Evolutionary conservation across 75 land plant species (phyloP).

Genomic region (Picea sitchensis): DNA sequence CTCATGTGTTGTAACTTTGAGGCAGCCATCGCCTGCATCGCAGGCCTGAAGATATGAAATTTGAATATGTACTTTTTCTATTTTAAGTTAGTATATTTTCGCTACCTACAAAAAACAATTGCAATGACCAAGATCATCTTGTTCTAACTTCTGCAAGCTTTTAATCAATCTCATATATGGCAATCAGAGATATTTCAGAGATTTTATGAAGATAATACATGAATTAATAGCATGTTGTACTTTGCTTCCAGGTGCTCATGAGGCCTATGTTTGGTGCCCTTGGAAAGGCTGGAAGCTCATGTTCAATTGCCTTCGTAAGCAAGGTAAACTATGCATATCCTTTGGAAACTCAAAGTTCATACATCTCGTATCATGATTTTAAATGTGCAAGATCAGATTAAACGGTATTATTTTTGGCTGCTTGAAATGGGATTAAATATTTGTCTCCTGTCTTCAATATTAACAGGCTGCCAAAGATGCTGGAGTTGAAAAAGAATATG

Average conservation of each 20-base stretch:
- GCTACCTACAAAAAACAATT: too few species aligned
- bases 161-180: too few species aligned
- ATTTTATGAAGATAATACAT: too few species aligned
- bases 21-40: too few species aligned
- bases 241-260: slow-evolving; percentile 60
- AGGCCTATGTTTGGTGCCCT: slow-evolving; percentile 94
- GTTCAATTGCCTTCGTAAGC: slow-evolving; percentile 95
- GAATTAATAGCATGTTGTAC: neutral
- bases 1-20: too few species aligned
- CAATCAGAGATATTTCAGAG: too few species aligned
- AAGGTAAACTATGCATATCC: slow-evolving; percentile 40
- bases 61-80: too few species aligned
- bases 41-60: too few species aligned
- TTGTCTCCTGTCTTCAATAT: neutral
- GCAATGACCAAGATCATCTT: too few species aligned
- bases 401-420: neutral
- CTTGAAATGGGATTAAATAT: slow-evolving; percentile 8
- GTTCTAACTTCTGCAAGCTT: too few species aligned
- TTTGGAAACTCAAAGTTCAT: neutral
- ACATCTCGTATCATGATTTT: neutral
- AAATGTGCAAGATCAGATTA: neutral
- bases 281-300: slow-evolving; percentile 78
- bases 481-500: slow-evolving; percentile 45
- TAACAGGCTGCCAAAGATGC: slow-evolving; percentile 55
- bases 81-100: too few species aligned